phyloP scores from a whole-genome alignment of 495 filamentous ascomycete genomes.

The Viridothelium virens region DNA sequence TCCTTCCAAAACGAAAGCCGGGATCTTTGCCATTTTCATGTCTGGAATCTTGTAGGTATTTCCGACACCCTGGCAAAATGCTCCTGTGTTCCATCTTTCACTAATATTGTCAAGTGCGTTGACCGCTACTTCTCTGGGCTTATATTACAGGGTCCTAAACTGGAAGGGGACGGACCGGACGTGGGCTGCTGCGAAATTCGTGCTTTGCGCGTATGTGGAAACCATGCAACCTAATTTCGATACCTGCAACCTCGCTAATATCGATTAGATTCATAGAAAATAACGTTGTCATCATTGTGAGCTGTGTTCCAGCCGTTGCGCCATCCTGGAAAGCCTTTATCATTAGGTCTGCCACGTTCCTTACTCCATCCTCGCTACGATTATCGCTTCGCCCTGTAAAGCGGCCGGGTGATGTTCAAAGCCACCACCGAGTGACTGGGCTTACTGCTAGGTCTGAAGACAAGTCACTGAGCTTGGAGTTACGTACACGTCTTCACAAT shows the following conservation, averaged over 20 bases:
- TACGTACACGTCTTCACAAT: not conserved
- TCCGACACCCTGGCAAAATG: not conserved
- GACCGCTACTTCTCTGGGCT: not conserved
- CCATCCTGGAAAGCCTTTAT: not conserved
- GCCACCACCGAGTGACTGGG: not conserved
- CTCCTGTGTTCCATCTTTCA: not conserved
- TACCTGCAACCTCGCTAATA: not conserved
- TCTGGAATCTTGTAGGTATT: not conserved
- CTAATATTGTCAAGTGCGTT: not conserved
- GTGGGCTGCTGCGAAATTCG: not conserved
- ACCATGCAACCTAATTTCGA: not conserved
- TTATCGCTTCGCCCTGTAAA: not conserved
- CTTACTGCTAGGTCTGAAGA: not conserved
- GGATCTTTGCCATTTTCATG: constrained; percentile 2
- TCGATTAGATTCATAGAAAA: not conserved
- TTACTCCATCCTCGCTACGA: not conserved
- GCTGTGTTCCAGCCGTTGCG: not conserved
- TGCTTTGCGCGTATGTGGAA: constrained; percentile 1
- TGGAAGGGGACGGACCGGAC: not conserved
- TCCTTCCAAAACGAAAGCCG: not conserved
- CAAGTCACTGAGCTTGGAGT: not conserved
- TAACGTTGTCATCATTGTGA: constrained; percentile 3
- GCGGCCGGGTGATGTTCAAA: not conserved
- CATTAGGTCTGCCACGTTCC: not conserved
- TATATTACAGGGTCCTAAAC: constrained; percentile 5